These are phyloP conservation scores for Sinapis alba DNA, from an alignment of 441 rosid genomes.

Conservation along the genomic window DNA sequence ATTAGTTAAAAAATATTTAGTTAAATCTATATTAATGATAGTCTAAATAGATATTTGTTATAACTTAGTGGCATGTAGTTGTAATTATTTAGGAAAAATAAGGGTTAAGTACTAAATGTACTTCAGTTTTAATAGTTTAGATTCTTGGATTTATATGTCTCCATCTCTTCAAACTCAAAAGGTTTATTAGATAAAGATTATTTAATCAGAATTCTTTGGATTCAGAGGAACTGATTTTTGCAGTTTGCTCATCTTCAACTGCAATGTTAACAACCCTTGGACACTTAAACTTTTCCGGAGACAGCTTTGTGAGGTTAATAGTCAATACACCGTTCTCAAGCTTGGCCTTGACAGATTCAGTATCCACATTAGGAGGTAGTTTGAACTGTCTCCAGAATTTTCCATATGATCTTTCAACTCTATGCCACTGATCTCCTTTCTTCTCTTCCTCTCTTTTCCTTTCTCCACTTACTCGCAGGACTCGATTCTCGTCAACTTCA, in stretches of 20 bases:
- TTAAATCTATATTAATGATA: too few relatives aligned
- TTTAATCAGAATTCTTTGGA: constrained; percentile 55
- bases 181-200: background rate
- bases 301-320: constrained; percentile 52
- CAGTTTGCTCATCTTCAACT: constrained; percentile 44
- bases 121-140: too few relatives aligned
- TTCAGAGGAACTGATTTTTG: constrained; percentile 39
- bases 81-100: too few relatives aligned
- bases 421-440: constrained; percentile 77
- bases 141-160: background rate
- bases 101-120: too few relatives aligned
- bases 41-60: too few relatives aligned
- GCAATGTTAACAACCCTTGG: constrained; percentile 60
- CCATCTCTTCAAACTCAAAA: background rate
- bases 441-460: constrained; percentile 71
- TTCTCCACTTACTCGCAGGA: constrained; percentile 71
- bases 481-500: constrained; percentile 65
- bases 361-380: constrained; percentile 71
- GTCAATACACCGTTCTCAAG: constrained; percentile 74
- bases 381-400: constrained; percentile 82
- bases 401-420: constrained; percentile 73
- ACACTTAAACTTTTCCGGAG: constrained; percentile 64
- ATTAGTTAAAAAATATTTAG: too few relatives aligned
- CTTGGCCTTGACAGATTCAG: constrained; percentile 65
- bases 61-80: too few relatives aligned